A percentile compares a stretch with the other conserved stretches of the same genome.
Evolutionary conservation across 257 asterid species (phyloP).

Genomic region (Gentiana straminea): DNA sequence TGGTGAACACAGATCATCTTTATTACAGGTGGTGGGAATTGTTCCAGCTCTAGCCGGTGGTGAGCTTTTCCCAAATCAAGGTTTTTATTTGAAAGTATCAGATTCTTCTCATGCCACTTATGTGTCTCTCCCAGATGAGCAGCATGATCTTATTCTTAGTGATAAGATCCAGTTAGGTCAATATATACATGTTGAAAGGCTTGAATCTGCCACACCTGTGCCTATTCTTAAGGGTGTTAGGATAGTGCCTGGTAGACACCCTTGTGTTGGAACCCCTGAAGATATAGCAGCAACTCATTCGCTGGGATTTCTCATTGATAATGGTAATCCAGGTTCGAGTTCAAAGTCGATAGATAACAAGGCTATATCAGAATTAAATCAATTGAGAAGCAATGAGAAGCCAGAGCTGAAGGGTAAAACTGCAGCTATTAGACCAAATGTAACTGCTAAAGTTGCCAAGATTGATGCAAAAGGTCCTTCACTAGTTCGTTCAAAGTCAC

Average conservation of each 20-base stretch:
- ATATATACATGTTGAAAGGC: slow-evolving; percentile 83
- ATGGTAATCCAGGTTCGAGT: slow-evolving; percentile 32
- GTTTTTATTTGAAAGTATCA: slow-evolving; percentile 95
- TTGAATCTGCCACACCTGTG: slow-evolving; percentile 90
- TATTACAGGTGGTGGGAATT: slow-evolving; percentile 86
- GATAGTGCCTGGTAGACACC: slow-evolving; percentile 88
- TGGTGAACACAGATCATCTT: slow-evolving; percentile 93
- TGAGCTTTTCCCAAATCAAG: slow-evolving; percentile 89
- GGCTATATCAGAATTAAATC: slow-evolving; percentile 17
- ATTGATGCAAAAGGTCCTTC: slow-evolving; percentile 38
- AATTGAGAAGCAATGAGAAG: slow-evolving; percentile 19
- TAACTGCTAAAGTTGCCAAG: slow-evolving; percentile 37
- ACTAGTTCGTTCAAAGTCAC: slow-evolving; percentile 77
- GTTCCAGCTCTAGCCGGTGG: slow-evolving; percentile 97
- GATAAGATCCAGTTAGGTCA: slow-evolving; percentile 97
- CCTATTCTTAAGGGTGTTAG: slow-evolving; percentile 82
- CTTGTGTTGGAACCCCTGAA: slow-evolving; percentile 91
- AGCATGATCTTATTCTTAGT: slow-evolving; percentile 82
- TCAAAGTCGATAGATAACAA: slow-evolving; percentile 28
- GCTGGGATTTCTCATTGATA: slow-evolving; percentile 61
- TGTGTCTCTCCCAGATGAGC: slow-evolving; percentile 89
- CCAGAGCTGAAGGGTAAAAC: slow-evolving; percentile 35
- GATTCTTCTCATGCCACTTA: slow-evolving; percentile 98
- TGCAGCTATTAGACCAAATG: slow-evolving; percentile 25
- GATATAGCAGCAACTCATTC: slow-evolving; percentile 90